Evolutionary conservation across 78 protist genomes (phyloP).

Genomic region (Polysphondylium violaceum): DNA sequence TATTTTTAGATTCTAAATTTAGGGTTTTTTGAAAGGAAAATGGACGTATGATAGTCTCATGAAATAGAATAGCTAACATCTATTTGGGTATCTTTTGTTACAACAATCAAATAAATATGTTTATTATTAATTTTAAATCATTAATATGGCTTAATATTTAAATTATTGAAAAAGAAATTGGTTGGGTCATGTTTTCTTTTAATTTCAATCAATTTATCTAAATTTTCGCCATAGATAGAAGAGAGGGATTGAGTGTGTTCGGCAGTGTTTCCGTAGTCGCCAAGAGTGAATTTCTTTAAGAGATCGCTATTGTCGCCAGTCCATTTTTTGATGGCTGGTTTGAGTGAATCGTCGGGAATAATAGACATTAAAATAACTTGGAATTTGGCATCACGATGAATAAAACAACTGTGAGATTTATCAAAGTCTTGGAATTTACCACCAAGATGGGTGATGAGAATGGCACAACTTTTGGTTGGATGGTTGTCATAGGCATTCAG

Average conservation of each 20-base stretch:
- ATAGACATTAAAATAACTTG: slow-evolving; percentile 16
- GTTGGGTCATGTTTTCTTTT: slow-evolving; percentile 15
- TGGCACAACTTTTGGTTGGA: slow-evolving; percentile 30
- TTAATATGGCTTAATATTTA: slow-evolving; percentile 16
- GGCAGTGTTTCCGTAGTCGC: slow-evolving; percentile 16
- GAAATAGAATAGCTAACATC: too few species aligned
- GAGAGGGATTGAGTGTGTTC: background rate
- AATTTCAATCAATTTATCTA: background rate
- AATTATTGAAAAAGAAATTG: slow-evolving; percentile 3
- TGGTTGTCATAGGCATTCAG: background rate
- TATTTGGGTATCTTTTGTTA: too few species aligned
- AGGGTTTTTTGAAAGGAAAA: too few species aligned
- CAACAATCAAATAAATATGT: too few species aligned
- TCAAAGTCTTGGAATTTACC: slow-evolving; percentile 3
- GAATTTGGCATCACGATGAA: background rate
- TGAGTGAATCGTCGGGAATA: background rate
- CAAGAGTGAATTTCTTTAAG: background rate
- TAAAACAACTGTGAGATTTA: background rate
- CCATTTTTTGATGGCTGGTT: slow-evolving; percentile 1
- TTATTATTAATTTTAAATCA: too few species aligned
- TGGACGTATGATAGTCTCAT: too few species aligned
- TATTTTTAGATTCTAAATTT: too few species aligned
- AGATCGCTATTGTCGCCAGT: background rate
- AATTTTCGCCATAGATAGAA: background rate
- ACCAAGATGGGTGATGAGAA: slow-evolving; percentile 23